Base-by-base conservation (phyloP, 2,329 filamentous ascomycete genomes). In the Colletotrichum sidae region DNA sequence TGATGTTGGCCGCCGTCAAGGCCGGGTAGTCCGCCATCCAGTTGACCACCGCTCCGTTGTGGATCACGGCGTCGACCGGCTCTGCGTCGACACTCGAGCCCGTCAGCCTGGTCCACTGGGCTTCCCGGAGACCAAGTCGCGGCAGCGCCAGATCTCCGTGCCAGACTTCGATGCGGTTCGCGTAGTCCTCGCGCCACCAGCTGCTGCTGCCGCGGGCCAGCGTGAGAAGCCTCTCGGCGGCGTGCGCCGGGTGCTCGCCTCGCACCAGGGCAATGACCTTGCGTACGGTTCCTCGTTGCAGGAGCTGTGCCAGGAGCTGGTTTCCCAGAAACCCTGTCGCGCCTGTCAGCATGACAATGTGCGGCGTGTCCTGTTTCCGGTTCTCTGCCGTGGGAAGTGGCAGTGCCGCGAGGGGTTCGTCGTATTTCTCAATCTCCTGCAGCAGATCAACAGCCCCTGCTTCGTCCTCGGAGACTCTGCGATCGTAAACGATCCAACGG, bases 111-210 rank as follows among this genome's bases (percentile, higher is more conserved):
- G 42, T 33, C 64, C 64, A 67, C 9, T 58, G 37, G 2, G 17
- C 13, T 33, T 55, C 42, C 13, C 17, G 5, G 7, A 67, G 54
- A 12, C 60, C 64, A 10, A 67, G 60, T 3, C 9, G 46, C 7
- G 59, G 44, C 6, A 50, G 38, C 7, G 60, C 45, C 1, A 67
- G 53, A 8, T 67, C 64, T 5, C 64, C 60, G 11, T 57, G 59
- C 64, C 64, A 67, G 7, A 67, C 64, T 44, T 67, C 60, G 11
- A 67, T 47, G 11, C 60, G 59, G 7, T 13, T 1, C 17, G 41
- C 33, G 2, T 53, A 60, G 3, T 17, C 49, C 34, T 67, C 67
- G 6, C 52, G 15, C 70, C 69, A 70, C 70, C 70, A 71, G 12
- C 44, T 60, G 9, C 44, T 60, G 9, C 65, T 67, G 8, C 58